Percentiles rank a stretch among this genome's conserved stretches.
phyloP scores from a whole-genome alignment of 495 filamentous ascomycete genomes.

The Achaetomiella virescens region DNA sequence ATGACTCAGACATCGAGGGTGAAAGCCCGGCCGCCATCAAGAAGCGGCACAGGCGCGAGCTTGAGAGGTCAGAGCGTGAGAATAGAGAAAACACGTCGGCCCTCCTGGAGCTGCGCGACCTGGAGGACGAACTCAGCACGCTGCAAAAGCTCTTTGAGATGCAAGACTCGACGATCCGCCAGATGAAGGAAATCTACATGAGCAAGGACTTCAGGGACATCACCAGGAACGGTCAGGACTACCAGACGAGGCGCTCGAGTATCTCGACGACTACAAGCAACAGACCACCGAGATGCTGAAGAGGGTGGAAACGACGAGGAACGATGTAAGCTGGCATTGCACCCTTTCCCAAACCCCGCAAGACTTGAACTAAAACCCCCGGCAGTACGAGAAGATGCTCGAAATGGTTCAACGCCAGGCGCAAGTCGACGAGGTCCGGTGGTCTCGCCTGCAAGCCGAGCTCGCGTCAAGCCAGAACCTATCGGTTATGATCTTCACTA shows the following conservation, averaged over 20 bases:
- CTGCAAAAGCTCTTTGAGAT: slow-evolving; percentile 53
- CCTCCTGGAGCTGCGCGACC: slow-evolving; percentile 58
- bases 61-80: slow-evolving; percentile 43
- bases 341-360: too few species aligned
- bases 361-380: neutral
- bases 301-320: slow-evolving; percentile 40
- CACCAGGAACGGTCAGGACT: slow-evolving; percentile 37
- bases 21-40: slow-evolving; percentile 40
- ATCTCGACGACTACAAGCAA: slow-evolving; percentile 51
- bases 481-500: slow-evolving; percentile 64
- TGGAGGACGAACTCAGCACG: slow-evolving; percentile 59
- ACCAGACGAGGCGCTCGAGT: slow-evolving; percentile 44
- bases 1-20: slow-evolving; percentile 36
- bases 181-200: slow-evolving; percentile 40
- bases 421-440: slow-evolving; percentile 60
- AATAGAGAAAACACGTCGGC: slow-evolving; percentile 60
- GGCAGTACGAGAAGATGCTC: slow-evolving; percentile 57
- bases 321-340: slow-evolving; percentile 35
- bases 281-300: slow-evolving; percentile 55
- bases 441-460: slow-evolving; percentile 57
- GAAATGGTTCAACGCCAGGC: slow-evolving; percentile 66
- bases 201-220: slow-evolving; percentile 24
- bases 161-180: slow-evolving; percentile 46
- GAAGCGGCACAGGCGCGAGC: slow-evolving; percentile 47
- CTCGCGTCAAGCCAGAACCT: slow-evolving; percentile 57